Evolutionary conservation across 73 alveolate species (phyloP).

Genomic region (Stentor roeselii): DNA sequence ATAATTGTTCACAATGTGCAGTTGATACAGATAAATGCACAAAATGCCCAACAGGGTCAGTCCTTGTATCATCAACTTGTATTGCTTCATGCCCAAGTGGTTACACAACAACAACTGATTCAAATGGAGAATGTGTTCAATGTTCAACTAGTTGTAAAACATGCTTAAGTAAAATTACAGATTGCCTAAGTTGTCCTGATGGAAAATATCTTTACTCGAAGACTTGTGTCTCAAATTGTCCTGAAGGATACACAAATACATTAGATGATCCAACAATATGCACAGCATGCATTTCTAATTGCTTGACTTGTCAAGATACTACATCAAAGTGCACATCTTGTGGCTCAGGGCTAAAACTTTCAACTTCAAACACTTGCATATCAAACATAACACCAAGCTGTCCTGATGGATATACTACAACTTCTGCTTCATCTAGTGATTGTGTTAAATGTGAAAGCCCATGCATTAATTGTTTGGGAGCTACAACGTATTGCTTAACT

Average conservation of each 20-base stretch:
- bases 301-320: neutral
- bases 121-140: constrained; percentile 4
- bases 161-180: neutral
- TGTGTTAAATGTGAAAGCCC: neutral
- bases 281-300: neutral
- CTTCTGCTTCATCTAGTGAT: neutral
- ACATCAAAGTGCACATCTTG: neutral
- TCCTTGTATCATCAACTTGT: neutral
- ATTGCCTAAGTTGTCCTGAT: neutral
- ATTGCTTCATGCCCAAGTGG: constrained; percentile 2
- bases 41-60: neutral
- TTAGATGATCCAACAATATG: neutral
- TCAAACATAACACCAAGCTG: neutral
- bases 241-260: neutral
- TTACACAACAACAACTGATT: neutral
- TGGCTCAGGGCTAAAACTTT: neutral
- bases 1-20: neutral
- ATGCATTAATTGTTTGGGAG: neutral
- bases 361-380: neutral
- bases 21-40: neutral
- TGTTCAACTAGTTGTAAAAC: neutral
- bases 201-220: neutral
- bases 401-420: neutral
- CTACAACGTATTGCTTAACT: neutral
- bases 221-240: constrained; percentile 1